Percentiles rank a stretch among this genome's conserved stretches.
These are phyloP conservation scores for Candida xyloterini DNA, from an alignment of 805 yeast species.

Conservation along the genomic window DNA sequence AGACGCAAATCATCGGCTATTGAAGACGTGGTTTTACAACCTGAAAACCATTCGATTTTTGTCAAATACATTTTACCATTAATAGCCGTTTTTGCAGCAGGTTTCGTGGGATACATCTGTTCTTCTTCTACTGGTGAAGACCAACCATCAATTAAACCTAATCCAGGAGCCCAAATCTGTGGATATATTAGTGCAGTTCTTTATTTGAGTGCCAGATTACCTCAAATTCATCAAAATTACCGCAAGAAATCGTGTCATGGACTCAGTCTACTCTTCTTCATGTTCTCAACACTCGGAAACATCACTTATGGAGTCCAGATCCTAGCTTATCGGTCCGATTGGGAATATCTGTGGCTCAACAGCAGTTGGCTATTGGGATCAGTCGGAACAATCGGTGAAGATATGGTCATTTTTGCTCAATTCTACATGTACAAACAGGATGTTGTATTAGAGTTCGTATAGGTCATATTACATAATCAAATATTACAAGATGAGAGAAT, in stretches of 20 bases:
- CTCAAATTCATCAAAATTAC: conserved; percentile 83
- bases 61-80: conserved; percentile 56
- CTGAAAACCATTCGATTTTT: conserved; percentile 45
- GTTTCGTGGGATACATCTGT: conserved; percentile 55
- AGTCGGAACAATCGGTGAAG: conserved; percentile 73
- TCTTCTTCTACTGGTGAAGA: conserved; percentile 36
- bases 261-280: conserved; percentile 74
- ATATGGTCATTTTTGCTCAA: conserved; percentile 60
- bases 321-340: conserved; percentile 60
- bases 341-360: conserved; percentile 56
- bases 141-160: conserved; percentile 29
- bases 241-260: conserved; percentile 79
- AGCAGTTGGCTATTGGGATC: conserved; percentile 79
- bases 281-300: conserved; percentile 73
- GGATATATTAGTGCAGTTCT: conserved; percentile 69
- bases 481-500: too few species aligned
- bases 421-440: conserved; percentile 52
- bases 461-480: too few species aligned
- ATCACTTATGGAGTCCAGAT: conserved; percentile 74
- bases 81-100: conserved; percentile 59
- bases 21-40: conserved; percentile 48
- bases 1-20: conserved; percentile 45
- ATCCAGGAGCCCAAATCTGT: conserved; percentile 58
- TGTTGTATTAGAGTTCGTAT: conserved; percentile 3
- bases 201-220: conserved; percentile 69